Base-by-base conservation (phyloP, 1,284 basidiomycete genomes). In the Ustilago xerochloae region DNA sequence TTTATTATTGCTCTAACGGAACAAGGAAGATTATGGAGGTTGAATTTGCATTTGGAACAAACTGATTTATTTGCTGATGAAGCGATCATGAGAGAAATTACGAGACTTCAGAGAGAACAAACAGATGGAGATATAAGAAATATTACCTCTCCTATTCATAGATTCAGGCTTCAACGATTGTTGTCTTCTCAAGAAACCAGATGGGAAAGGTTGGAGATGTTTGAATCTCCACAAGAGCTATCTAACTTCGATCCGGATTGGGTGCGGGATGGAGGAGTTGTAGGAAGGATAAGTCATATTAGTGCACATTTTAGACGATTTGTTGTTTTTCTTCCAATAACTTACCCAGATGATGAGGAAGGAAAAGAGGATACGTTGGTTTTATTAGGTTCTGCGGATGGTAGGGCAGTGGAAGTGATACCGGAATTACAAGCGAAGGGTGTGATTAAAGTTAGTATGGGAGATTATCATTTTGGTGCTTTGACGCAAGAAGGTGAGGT, bases 401-500 rank as follows among this genome's bases (percentile, higher is more conserved):
- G 15, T 26, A 47, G 39, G 1, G 33, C 51, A 2, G 91, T 93
- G 2, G 87, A 87, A 32, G 86, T 92, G 64, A 87, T 92, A 3
- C 90, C 91, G 1, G 88, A 87, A 22, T 85, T 96, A 20, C 92
- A 94, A 77, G 88, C 91, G 75, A 88, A 87, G 66, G 87, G 87
- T 38, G 88, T 95, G 58, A 93, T 95, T 69, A 92, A 92, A 58
- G 90, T 94, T 58, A 90, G 91, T 9, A 87, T 93, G 47, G 94
- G 94, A 5, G 93, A 97, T 84, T 95, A 94, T 84, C 94, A 97
- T 86, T 90, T 87, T 78, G 92, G 90, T 26, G 93, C 94, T 0
- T 87, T 97, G 67, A 94, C 93, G 1, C 87, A 89, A 39, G 85
- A 87, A 26, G 94, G 94, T 13, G 88, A 90, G 74, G 87, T 96